Conservation (phyloP, 495 filamentous ascomycete genomes). For the Penicillium manginii region DNA sequence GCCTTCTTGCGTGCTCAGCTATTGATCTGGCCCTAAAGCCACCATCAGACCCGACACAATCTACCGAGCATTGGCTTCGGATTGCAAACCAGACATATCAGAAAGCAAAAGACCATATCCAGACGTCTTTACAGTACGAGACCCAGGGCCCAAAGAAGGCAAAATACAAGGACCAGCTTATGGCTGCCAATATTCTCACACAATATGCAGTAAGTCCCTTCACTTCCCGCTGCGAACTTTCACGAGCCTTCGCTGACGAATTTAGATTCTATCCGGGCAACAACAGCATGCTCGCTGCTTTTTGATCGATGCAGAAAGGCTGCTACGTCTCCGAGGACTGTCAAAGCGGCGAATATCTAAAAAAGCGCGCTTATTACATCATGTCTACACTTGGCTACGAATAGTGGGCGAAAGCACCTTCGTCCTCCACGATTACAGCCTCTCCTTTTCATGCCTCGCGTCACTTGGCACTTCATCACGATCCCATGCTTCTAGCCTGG, state of each 20-base stretch:
- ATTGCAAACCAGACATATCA: conserved; percentile 31
- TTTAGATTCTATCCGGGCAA: conserved; percentile 37
- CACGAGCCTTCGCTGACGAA: background rate
- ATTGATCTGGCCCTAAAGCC: conserved; percentile 31
- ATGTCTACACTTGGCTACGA: conserved; percentile 42
- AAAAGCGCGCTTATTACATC: conserved; percentile 38
- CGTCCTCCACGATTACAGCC: conserved; percentile 36
- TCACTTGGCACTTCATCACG: conserved; percentile 24
- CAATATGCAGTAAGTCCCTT: conserved; percentile 33
- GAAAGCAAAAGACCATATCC: conserved; percentile 37
- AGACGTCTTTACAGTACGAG: conserved; percentile 35
- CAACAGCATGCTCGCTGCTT: conserved; percentile 39
- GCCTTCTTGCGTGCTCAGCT: conserved; percentile 36
- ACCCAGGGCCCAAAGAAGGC: conserved; percentile 35
- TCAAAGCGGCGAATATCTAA: conserved; percentile 39
- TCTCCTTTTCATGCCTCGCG: conserved; percentile 30
- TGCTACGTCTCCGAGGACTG: conserved; percentile 35
- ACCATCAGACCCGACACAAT: conserved; percentile 7
- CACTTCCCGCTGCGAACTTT: background rate
- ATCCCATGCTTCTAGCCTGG: background rate
- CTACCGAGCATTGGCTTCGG: conserved; percentile 30
- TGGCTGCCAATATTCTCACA: conserved; percentile 38
- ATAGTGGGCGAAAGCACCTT: conserved; percentile 44
- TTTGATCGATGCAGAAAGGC: conserved; percentile 38
- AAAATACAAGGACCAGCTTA: conserved; percentile 47